A percentile compares a stretch with the other conserved stretches of the same genome.
These are phyloP conservation scores for Apiotrichum siamense DNA, from an alignment of 1,284 basidiomycete species.

Conservation along the genomic window DNA sequence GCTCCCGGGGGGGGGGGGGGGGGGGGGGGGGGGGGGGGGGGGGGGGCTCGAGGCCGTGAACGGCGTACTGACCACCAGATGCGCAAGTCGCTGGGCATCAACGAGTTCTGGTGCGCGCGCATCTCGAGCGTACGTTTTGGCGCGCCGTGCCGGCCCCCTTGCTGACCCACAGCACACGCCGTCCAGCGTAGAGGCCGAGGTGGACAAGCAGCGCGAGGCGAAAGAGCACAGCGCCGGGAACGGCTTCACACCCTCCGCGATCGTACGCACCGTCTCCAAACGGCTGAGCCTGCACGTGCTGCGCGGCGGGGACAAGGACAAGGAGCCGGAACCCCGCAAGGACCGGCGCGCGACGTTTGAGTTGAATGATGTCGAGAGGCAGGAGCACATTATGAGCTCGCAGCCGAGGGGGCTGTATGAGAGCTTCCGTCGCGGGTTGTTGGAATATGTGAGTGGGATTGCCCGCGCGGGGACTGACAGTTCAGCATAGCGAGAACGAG, in stretches of 20 bases:
- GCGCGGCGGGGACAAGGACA: background rate
- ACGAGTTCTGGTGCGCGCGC: conserved; percentile 37
- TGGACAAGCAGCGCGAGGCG: background rate
- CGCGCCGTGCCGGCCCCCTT: background rate
- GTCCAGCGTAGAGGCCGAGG: background rate
- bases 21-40: too few relatives aligned
- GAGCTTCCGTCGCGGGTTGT: conserved; percentile 37
- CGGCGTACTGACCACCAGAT: conserved; percentile 13
- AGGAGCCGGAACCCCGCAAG: background rate
- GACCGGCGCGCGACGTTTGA: conserved; percentile 11
- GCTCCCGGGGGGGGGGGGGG: too few relatives aligned
- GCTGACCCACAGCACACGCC: conserved; percentile 6
- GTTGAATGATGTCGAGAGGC: conserved; percentile 20
- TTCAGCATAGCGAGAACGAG: conserved; percentile 20
- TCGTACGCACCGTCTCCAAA: conserved; percentile 2
- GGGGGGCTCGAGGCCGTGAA: too few relatives aligned
- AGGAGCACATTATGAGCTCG: conserved; percentile 26
- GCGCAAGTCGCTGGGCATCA: conserved; percentile 26
- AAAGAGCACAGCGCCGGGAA: background rate
- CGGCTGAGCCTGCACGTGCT: background rate
- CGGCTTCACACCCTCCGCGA: background rate
- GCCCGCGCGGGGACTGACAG: background rate
- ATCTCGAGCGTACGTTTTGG: conserved; percentile 10
- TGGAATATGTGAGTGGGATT: conserved; percentile 25
- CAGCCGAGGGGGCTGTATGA: conserved; percentile 34